These are phyloP conservation scores for Xylariales sp. DNA, from an alignment of 2,329 filamentous ascomycete species.

Conservation along the genomic window DNA sequence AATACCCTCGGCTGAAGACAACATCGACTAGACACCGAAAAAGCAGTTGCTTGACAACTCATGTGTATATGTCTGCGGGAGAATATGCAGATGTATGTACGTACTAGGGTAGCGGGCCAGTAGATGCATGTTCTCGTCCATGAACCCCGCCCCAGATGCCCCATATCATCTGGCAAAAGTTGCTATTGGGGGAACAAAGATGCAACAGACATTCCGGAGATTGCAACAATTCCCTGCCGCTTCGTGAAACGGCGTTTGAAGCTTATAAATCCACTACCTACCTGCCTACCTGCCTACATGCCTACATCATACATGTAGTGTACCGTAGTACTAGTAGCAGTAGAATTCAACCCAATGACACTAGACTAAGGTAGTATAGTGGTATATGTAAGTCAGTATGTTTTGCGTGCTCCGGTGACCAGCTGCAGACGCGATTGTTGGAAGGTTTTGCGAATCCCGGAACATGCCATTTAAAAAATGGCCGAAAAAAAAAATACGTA, in stretches of 20 bases:
- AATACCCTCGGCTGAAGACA: conserved; percentile 26
- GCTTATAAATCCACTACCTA: conserved; percentile 35
- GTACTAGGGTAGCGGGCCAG: not conserved
- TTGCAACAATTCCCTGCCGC: conserved; percentile 25
- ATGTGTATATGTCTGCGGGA: conserved; percentile 21
- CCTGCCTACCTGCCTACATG: no score
- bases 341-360: not conserved
- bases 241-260: conserved; percentile 12
- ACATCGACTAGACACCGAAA: conserved; percentile 19
- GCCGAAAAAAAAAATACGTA: no score
- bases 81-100: conserved; percentile 24
- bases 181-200: not conserved
- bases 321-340: no score
- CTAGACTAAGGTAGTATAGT: not conserved
- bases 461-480: conserved; percentile 5
- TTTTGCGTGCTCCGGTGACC: conserved; percentile 27
- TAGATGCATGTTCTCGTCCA: not conserved
- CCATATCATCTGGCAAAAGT: not conserved
- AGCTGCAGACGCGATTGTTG: conserved; percentile 3
- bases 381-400: not conserved
- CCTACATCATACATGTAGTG: no score
- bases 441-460: conserved; percentile 3
- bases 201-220: conserved; percentile 13
- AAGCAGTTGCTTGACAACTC: conserved; percentile 11
- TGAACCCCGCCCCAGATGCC: not conserved